Conservation (phyloP, 176 grass and related monocot genomes). For the Tillandsia leiboldiana region DNA sequence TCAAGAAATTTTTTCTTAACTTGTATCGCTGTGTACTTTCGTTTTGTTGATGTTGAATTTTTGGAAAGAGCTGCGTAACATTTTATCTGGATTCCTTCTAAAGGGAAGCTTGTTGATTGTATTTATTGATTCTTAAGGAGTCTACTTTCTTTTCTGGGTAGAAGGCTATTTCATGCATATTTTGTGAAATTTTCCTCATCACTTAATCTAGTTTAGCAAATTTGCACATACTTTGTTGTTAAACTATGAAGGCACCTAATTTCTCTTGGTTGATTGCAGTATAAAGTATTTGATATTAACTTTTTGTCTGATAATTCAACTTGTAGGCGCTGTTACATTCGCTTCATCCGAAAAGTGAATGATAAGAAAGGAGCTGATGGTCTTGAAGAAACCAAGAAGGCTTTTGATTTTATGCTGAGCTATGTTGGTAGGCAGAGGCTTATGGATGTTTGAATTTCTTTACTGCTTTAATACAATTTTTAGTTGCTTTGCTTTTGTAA, state of each 20-base stretch:
- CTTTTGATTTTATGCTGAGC: slow-evolving; percentile 93
- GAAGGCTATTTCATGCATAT: background rate
- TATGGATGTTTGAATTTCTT: slow-evolving; percentile 8
- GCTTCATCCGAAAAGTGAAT: slow-evolving; percentile 71
- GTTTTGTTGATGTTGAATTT: too few relatives aligned
- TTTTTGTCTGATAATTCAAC: slow-evolving; percentile 16
- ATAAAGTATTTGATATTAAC: background rate
- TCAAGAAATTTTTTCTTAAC: too few relatives aligned
- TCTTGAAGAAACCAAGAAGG: slow-evolving; percentile 83
- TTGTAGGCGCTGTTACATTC: slow-evolving; percentile 86
- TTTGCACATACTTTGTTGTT: background rate
- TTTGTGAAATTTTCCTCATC: background rate
- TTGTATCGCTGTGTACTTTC: too few relatives aligned
- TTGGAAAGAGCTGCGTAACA: too few relatives aligned
- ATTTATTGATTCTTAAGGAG: background rate
- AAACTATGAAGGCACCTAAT: background rate
- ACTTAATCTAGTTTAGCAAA: too few relatives aligned
- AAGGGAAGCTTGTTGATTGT: background rate
- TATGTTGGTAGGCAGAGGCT: slow-evolving; percentile 59
- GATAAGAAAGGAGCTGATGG: slow-evolving; percentile 71
- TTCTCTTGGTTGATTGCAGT: background rate
- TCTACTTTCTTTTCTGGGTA: background rate
- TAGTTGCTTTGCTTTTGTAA: background rate
- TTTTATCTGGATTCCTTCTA: too few relatives aligned
- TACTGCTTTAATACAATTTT: background rate